Base-by-base conservation (phyloP, 805 yeast species). In the Tetrapisispora namnaoensis region DNA sequence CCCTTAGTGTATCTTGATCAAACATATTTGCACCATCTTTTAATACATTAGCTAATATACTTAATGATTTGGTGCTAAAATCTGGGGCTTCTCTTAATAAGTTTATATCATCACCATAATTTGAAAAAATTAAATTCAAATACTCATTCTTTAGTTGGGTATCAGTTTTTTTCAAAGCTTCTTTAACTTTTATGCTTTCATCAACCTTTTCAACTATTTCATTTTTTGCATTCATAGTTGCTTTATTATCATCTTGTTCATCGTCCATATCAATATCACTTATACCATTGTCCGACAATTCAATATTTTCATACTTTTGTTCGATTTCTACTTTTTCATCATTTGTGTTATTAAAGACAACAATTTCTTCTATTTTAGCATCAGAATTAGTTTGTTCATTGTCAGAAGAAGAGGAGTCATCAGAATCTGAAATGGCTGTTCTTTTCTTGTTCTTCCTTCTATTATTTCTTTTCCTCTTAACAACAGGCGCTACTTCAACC, bases 361-460 rank as follows among this genome's bases (percentile, higher is more conserved):
- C 36, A 4, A 5, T 61, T n/a, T 51, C 46, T 13, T 14, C 42
- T 20, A 47, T 36, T 3, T 47, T 48, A 16, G 28, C 44, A 10
- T 44, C 50, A 13, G 40, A 50, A 11, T 53, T 55, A 13, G 48
- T 55, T 17, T 21, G 36, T 46, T 60, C 70, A 37, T 59, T 55
- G 11, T 66, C 70, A 16, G 68, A 60, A 16, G 63, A 66, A 2
- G 75, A 70, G 5, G 54, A 50, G 10, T 75, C 73, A 1, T 79
- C 74, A 34, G 70, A 73, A 2, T 79, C 73, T 40, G 72, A 72
- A 54, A 81, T 88, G 46, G 82, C 88, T 0, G 91, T 84, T 80
- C 90, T 83, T 78, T 88, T 80, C 78, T 82, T 83, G 75, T 82
- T 83, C 59, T 81, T 73, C 52, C 86, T 76, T 58, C 86, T 73